These are phyloP conservation scores for Backusella luteola DNA, from an alignment of 192 early-diverging fungal species.

Conservation along the genomic window DNA sequence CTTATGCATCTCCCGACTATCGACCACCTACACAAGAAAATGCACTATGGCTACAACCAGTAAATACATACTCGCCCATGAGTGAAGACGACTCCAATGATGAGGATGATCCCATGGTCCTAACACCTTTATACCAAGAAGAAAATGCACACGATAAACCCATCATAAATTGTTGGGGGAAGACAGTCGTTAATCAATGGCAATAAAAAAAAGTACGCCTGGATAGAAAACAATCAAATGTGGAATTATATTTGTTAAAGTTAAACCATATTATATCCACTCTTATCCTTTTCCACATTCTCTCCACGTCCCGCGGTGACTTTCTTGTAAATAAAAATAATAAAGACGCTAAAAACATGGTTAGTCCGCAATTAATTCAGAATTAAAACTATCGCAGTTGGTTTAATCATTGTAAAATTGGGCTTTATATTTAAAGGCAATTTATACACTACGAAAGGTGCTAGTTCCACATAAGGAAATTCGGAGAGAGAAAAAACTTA, in stretches of 20 bases:
- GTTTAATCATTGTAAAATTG: background rate
- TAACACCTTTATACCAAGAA: background rate
- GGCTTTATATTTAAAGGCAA: no score
- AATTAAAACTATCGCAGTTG: background rate
- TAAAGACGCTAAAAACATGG: background rate
- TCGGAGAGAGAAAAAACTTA: no score
- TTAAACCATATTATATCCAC: background rate
- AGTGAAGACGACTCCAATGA: constrained; percentile 10
- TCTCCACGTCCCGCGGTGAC: background rate
- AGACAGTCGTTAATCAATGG: background rate
- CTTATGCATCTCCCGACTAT: constrained; percentile 21
- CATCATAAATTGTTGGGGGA: background rate
- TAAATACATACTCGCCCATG: background rate
- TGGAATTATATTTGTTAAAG: background rate
- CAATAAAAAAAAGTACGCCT: background rate
- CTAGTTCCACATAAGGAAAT: no score
- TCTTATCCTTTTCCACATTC: background rate
- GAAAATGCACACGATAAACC: background rate
- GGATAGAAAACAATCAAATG: no score
- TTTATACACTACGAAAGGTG: no score
- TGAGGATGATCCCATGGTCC: background rate
- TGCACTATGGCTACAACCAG: constrained; percentile 8
- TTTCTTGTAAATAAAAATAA: background rate
- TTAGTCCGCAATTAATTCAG: background rate
- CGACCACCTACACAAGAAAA: constrained; percentile 9